Conservation (phyloP, 2,329 filamentous ascomycete species). For the Cladorrhinum sp. region DNA sequence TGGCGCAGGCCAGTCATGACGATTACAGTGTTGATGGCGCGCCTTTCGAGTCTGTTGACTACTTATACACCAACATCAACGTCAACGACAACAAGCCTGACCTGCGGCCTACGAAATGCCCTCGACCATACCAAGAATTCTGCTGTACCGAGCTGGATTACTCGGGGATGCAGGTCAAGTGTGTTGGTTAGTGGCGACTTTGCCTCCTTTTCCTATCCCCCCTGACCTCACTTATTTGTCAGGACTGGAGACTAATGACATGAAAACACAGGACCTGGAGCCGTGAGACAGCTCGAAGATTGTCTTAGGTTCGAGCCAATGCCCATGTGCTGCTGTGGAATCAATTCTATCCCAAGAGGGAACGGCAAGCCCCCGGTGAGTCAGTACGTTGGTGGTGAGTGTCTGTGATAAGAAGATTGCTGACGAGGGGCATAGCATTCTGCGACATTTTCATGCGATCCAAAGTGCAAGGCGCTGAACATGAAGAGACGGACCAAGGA, state of each 20-base stretch:
- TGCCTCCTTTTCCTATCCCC: not conserved
- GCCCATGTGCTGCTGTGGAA: not conserved
- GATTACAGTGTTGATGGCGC: not conserved
- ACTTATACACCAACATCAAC: not conserved
- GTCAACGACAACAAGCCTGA: not conserved
- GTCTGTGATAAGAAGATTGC: not conserved
- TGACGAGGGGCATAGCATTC: not conserved
- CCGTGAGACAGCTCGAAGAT: not conserved
- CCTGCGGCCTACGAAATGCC: not conserved
- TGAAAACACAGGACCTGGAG: not conserved
- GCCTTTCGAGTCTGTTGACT: not conserved
- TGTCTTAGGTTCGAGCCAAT: not conserved
- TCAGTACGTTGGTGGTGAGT: not conserved
- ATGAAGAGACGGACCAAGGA: not conserved
- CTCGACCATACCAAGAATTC: not conserved
- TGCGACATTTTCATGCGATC: not conserved
- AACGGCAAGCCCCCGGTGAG: not conserved
- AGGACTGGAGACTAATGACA: not conserved
- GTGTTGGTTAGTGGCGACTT: conserved; percentile 6
- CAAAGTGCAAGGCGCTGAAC: not conserved
- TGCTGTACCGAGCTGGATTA: conserved; percentile 16
- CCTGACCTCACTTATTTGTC: not conserved
- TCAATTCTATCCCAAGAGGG: not conserved
- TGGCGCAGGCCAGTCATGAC: not conserved
- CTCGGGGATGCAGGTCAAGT: conserved; percentile 12